Conservation (phyloP, 2,329 filamentous ascomycete species). For the Botrytis aclada region DNA sequence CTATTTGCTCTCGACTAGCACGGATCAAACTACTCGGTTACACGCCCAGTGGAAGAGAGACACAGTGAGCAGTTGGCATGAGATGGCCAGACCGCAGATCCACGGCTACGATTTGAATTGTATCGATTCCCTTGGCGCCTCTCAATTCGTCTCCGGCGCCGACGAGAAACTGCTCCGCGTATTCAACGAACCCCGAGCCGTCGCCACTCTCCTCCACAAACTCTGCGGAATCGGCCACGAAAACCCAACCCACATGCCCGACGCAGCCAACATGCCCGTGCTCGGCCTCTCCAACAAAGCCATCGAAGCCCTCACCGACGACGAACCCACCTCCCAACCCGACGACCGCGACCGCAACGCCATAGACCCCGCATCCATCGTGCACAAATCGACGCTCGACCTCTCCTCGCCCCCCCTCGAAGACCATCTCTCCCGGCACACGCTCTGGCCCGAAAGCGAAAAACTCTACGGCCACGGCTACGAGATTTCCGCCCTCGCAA, state of each 20-base stretch:
- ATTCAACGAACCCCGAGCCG: constrained; percentile 82
- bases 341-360: constrained; percentile 51
- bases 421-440: constrained; percentile 83
- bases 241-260: constrained; percentile 57
- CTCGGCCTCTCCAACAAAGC: constrained; percentile 96
- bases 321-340: constrained; percentile 44
- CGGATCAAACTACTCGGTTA: constrained; percentile 88
- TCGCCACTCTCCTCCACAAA: constrained; percentile 68
- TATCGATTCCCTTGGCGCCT: constrained; percentile 69
- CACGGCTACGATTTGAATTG: constrained; percentile 98
- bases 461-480: constrained; percentile 98
- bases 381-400: constrained; percentile 60
- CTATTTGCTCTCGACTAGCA: constrained; percentile 84
- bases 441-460: constrained; percentile 92
- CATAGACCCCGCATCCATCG: constrained; percentile 52
- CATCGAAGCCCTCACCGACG: constrained; percentile 57
- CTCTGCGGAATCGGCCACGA: constrained; percentile 58
- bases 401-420: constrained; percentile 77
- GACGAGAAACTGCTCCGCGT: constrained; percentile 98
- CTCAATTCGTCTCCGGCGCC: constrained; percentile 87
- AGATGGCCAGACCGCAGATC: constrained; percentile 92
- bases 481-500: constrained; percentile 85
- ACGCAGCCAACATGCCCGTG: constrained; percentile 91
- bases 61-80: constrained; percentile 72
- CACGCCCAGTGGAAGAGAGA: constrained; percentile 71